Percentiles rank a stretch among this genome's conserved stretches.
Conservation (phyloP, 495 filamentous ascomycete species). For the Penicillium waksmanii region DNA sequence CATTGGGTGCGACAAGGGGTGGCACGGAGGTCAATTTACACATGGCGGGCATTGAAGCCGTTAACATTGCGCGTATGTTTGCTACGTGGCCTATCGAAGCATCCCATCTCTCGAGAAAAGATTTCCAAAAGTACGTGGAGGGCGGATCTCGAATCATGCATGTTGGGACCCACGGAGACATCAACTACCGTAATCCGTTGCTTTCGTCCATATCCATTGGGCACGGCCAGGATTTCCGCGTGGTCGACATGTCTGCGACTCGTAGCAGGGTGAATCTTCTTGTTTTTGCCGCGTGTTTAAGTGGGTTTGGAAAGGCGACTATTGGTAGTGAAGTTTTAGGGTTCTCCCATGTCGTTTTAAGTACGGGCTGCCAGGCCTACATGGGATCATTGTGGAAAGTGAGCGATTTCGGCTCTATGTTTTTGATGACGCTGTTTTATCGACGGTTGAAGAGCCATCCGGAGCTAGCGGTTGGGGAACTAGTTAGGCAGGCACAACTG, state of each 20-base stretch:
- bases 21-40: conserved; percentile 24
- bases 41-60: conserved; percentile 35
- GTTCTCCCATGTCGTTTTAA: conserved; percentile 35
- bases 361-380: conserved; percentile 35
- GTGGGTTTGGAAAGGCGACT: conserved; percentile 31
- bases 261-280: conserved; percentile 32
- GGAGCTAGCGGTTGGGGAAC: conserved; percentile 20
- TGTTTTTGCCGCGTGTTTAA: conserved; percentile 36
- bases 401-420: conserved; percentile 36
- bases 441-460: conserved; percentile 21
- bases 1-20: not conserved
- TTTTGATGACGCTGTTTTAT: conserved; percentile 39
- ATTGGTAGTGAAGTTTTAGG: conserved; percentile 33
- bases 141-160: conserved; percentile 30
- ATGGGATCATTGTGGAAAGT: conserved; percentile 37
- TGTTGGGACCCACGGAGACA: conserved; percentile 34
- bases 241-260: conserved; percentile 32
- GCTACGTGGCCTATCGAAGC: conserved; percentile 36
- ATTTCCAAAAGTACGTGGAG: conserved; percentile 29
- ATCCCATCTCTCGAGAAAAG: conserved; percentile 23
- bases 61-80: conserved; percentile 34
- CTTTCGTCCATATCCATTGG: conserved; percentile 35
- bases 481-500: conserved; percentile 26
- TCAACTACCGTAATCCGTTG: conserved; percentile 32
- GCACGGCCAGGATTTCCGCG: conserved; percentile 32